phyloP scores from a whole-genome alignment of 78 protist species.

The Isochrysis galbana region DNA sequence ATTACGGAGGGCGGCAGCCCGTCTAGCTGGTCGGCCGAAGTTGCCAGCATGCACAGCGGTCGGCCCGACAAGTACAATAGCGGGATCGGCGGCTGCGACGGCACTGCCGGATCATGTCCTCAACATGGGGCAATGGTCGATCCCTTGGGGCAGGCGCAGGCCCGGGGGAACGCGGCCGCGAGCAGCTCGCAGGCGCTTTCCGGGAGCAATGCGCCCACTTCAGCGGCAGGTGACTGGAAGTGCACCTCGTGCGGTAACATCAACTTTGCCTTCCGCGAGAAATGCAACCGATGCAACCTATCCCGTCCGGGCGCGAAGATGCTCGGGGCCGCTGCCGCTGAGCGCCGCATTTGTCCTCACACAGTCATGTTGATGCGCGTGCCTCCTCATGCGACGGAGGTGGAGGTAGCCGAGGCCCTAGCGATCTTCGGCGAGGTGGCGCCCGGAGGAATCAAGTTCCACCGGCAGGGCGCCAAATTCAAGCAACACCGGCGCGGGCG shows the following conservation, averaged over 20 bases:
- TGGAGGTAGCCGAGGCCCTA: neutral
- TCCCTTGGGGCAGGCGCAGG: too few relatives aligned
- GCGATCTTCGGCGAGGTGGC: neutral
- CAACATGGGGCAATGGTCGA: neutral
- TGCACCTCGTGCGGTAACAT: neutral
- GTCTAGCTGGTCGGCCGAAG: neutral
- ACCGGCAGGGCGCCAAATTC: neutral
- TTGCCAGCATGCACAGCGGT: neutral
- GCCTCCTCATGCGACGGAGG: neutral
- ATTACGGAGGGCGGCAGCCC: neutral
- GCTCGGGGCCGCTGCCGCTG: neutral
- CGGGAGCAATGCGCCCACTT: neutral
- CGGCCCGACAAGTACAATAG: neutral
- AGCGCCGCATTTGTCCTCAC: slow-evolving; percentile 1
- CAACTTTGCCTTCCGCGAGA: slow-evolving; percentile 22
- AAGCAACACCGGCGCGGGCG: slow-evolving; percentile 18
- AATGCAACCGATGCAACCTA: neutral
- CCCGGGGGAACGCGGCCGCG: too few relatives aligned
- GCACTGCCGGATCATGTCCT: neutral
- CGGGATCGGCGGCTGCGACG: neutral
- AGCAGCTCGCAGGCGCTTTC: too few relatives aligned
- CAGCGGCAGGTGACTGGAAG: slow-evolving; percentile 1
- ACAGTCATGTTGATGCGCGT: slow-evolving; percentile 6
- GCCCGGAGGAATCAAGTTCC: neutral
- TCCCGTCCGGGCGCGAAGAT: neutral